These are phyloP conservation scores for Filosporella fistucella DNA, from an alignment of 495 filamentous ascomycete species.

Conservation along the genomic window DNA sequence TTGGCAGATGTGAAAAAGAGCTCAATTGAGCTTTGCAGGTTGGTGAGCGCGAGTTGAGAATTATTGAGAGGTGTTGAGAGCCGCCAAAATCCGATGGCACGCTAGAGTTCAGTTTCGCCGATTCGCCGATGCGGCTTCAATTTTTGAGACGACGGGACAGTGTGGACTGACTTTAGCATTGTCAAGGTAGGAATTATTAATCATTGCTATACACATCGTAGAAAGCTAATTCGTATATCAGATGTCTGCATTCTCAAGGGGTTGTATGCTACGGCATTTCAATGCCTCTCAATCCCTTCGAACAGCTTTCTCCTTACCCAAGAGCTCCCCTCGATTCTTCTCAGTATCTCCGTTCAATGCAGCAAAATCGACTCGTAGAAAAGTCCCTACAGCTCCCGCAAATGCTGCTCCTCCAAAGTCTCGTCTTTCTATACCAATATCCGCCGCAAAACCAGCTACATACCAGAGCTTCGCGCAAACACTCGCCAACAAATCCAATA, in stretches of 20 bases:
- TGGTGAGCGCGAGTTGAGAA: slow-evolving; percentile 7
- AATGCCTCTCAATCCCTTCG: slow-evolving; percentile 6
- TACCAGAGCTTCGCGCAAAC: slow-evolving; percentile 35
- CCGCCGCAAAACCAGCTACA: not conserved
- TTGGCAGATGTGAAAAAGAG: slow-evolving; percentile 24
- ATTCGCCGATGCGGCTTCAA: slow-evolving; percentile 10
- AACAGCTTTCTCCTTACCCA: slow-evolving; percentile 1
- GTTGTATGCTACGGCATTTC: slow-evolving; percentile 10
- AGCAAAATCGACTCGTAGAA: slow-evolving; percentile 3
- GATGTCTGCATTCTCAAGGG: slow-evolving; percentile 27
- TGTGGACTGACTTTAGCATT: not conserved
- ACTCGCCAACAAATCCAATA: slow-evolving; percentile 35
- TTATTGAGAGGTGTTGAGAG: slow-evolving; percentile 19
- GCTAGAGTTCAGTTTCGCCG: slow-evolving; percentile 8
- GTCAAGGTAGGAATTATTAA: slow-evolving; percentile 16
- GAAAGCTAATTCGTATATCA: slow-evolving; percentile 11
- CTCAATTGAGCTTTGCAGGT: slow-evolving; percentile 31
- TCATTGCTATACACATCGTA: too few relatives aligned
- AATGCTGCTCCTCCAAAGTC: not conserved
- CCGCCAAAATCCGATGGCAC: slow-evolving; percentile 17
- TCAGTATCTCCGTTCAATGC: slow-evolving; percentile 3
- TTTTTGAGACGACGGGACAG: slow-evolving; percentile 12
- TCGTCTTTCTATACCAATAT: not conserved
- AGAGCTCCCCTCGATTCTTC: slow-evolving; percentile 10
- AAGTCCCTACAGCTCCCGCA: not conserved